phyloP scores from a whole-genome alignment of 2,329 filamentous ascomycete species.

The Metarhizium brunneum region DNA sequence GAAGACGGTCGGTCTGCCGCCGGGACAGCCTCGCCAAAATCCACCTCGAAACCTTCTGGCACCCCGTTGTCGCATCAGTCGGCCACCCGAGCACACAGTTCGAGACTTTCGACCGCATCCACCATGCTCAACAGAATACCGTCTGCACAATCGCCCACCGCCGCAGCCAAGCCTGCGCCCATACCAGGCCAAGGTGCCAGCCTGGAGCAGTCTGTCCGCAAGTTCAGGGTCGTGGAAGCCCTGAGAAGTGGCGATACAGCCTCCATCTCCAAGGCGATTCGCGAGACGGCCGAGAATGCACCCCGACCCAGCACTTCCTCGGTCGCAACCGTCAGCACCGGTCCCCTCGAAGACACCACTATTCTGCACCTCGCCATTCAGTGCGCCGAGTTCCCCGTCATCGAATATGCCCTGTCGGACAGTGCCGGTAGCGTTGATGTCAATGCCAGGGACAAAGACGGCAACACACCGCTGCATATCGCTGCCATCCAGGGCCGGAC shows the following conservation, averaged over 20 bases:
- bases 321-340: slow-evolving; percentile 31
- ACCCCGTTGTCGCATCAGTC: slow-evolving; percentile 26
- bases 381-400: slow-evolving; percentile 83
- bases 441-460: slow-evolving; percentile 85
- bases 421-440: slow-evolving; percentile 62
- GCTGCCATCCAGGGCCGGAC: slow-evolving; percentile 75
- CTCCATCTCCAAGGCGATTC: slow-evolving; percentile 78
- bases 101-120: slow-evolving; percentile 36
- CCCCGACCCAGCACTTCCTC: slow-evolving; percentile 50
- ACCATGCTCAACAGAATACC: slow-evolving; percentile 31
- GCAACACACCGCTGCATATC: slow-evolving; percentile 86
- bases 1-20: slow-evolving; percentile 37
- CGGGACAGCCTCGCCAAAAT: slow-evolving; percentile 23
- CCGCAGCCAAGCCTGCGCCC: slow-evolving; percentile 18
- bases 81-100: slow-evolving; percentile 32
- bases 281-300: slow-evolving; percentile 48
- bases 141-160: slow-evolving; percentile 20
- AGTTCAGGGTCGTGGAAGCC: slow-evolving; percentile 90
- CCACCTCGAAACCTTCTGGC: slow-evolving; percentile 19
- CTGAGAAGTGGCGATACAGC: slow-evolving; percentile 83
- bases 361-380: slow-evolving; percentile 91
- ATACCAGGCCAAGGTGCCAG: slow-evolving; percentile 38
- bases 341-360: slow-evolving; percentile 67
- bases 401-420: slow-evolving; percentile 87
- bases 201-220: slow-evolving; percentile 88